Base-by-base conservation (phyloP, 805 yeast species). In the Lipomyces sp. region DNA sequence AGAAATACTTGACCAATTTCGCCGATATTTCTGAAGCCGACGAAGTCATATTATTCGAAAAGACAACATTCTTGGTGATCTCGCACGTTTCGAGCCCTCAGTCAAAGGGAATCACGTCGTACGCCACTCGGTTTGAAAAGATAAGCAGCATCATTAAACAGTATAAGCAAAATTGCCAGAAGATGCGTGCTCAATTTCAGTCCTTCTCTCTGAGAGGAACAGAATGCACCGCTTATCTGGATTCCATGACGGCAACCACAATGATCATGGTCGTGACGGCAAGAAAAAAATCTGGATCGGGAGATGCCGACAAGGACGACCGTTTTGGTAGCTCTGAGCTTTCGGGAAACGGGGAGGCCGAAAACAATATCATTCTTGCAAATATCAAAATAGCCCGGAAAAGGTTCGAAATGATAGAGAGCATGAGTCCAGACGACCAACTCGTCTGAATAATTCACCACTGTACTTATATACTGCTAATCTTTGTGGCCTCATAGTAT, bases 101-200 rank as follows among this genome's bases (percentile, higher is more conserved):
- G 16, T 43, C 46, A 23, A 39, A 50, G 43, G 51, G 39, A 18
- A 51, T 51, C 29, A 47, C 56, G 11, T 73, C 89, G 47, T 97
- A 91, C 63, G 96, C 97, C 4, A 88, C 91, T 61, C 74, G 98
- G 61, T 91, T 90, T 64, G 98, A 91, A 65, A 91, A 90, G 65
- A 89, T 91, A 22, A 85, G 95, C 22, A 90, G 88, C 66, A 89
- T 91, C 52, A 87, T 91, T 74, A 91, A 91, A 65, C 88, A 95
- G 23, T 91, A 86, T 69, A 89, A 93, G 64, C 97, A 91, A 68
- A 85, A 95, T 59, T 88, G 93, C 39, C 81, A 86, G 45, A 90
- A 88, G 66, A 74, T 91, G 63, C 79, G 95, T 63, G 80, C 96
- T 3, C 90, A 87, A 61, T 87, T 91, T 68, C 83, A 79, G 57